Base-by-base conservation (phyloP, 2,329 filamentous ascomycete species). In the Lizonia empirigonia region DNA sequence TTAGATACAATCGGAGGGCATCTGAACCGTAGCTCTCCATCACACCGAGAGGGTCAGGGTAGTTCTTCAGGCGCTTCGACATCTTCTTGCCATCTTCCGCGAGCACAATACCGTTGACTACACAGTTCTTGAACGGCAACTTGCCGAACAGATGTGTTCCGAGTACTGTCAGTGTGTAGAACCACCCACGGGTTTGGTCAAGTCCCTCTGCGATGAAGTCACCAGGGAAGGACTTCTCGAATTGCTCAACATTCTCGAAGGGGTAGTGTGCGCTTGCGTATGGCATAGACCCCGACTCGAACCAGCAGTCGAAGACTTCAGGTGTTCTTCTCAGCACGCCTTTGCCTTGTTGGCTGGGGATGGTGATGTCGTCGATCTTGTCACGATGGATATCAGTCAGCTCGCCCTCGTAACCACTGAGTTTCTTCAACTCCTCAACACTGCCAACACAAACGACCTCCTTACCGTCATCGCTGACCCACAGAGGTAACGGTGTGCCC, bases 41-140 rank as follows among this genome's bases (percentile, higher is more conserved):
- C 60, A 97, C 85, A 42, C 91, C 78, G 49, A 79, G 79, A 9
- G 93, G 93, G 66, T 96, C 91, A 0, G 93, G 93, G 73, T 96
- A 97, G 75, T 97, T 97, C 78, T 97, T 95, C 50, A 96, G 80
- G 45, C 93, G 85, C 77, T 97, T 97, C 6, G 91, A 96, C 93
- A 97, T 97, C 80, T 97, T 97, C 80, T 96, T 97, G 48, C 93
- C 93, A 67, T 96, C 91, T 71, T 96, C 91, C 1, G 92, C 92
- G 32, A 97, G 82, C 4, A 97, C 91, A 56, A 96, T 94, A 40
- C 92, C 92, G 69, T 96, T 97, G 56, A 96, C 91, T n/a, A 97
- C 90, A 65, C 91, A 95, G 72, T 96, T 97, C 76, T 94, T 87
- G 81, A 96, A 97, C 0, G 93, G 91, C 2, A 91, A 85, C 27